Base-by-base conservation (phyloP, 2,329 filamentous ascomycete genomes). In the Monilinia fructigena region DNA sequence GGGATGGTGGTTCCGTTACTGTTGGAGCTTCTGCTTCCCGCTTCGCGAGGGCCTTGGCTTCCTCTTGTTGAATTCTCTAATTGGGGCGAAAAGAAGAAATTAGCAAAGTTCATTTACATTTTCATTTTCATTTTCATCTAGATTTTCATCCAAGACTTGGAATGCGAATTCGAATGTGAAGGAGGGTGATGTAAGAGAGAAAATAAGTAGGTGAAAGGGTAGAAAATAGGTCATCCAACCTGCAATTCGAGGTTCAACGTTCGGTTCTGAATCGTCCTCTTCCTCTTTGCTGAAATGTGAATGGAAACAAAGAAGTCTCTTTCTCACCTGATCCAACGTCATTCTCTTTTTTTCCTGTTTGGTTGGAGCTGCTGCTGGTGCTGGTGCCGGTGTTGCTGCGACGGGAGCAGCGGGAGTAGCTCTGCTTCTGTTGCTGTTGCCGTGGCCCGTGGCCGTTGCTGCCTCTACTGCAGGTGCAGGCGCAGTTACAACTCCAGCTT, bases 281-380 rank as follows among this genome's bases (percentile, higher is more conserved):
- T 59, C 53, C 16, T n/a, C 47, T 26, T 31, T 6, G 31, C 10
- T n/a, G 12, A 59, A 65, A 38, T 26, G 16, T 26, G 53, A 42
- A 48, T 20, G 42, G 11, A 38, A 65, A 55, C 18, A 58, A 65
- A 58, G 42, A 12, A 65, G 58, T 65, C 62, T 28, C 35, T 58
- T 16, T 65, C 62, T 65, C 62, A 65, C 62, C 62, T 65, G 62
- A 48, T 65, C 62, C 53, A 65, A 45, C 40, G 62, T 65, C 42
- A 58, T 38, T 50, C 54, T 65, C 42, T 65, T 65, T n/a, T 65
- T 65, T 50, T 50, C 45, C n/a, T 50, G 45, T 4, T 60, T 60
- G 56, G 42, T 38, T 47, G 42, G 55, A n/a, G 42, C 31, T 48
- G 42, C 16, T 12, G 42, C 14, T 59, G 42, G 42, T 10, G 28